Evolutionary conservation across 176 grass and related monocot genomes (phyloP).

Genomic region (Poa annua): DNA sequence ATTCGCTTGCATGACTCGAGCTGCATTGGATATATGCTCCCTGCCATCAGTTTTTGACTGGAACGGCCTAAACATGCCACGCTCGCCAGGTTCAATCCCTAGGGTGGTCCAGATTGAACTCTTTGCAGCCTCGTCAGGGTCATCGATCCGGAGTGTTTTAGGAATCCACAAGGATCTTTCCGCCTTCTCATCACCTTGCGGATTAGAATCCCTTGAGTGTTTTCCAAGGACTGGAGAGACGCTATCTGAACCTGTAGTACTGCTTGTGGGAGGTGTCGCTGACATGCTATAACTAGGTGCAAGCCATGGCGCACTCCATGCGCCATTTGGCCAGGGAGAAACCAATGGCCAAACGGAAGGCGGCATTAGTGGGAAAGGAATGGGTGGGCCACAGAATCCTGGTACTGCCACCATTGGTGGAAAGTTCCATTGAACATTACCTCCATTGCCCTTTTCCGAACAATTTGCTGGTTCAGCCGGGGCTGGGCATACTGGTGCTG

Average conservation of each 20-base stretch:
- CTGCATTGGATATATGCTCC: constrained; percentile 29
- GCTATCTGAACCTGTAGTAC: constrained; percentile 26
- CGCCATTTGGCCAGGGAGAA: constrained; percentile 56
- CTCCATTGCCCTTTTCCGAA: constrained; percentile 39
- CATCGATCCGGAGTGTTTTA: constrained; percentile 76
- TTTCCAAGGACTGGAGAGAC: constrained; percentile 65
- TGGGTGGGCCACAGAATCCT: constrained; percentile 45
- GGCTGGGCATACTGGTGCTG: constrained; percentile 52
- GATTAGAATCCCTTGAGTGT: constrained; percentile 66
- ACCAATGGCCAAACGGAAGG: constrained; percentile 60
- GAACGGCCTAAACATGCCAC: constrained; percentile 66
- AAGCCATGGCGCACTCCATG: constrained; percentile 69
- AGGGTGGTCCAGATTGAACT: constrained; percentile 86
- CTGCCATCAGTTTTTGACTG: constrained; percentile 48
- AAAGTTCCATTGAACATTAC: constrained; percentile 52
- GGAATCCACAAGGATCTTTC: constrained; percentile 65
- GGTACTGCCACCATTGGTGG: constrained; percentile 38
- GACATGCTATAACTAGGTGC: constrained; percentile 8
- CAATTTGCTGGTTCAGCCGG: constrained; percentile 47
- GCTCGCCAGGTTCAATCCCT: constrained; percentile 53
- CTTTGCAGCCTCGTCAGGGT: constrained; percentile 80
- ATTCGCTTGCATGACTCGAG: constrained; percentile 67
- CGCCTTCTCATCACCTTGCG: constrained; percentile 35
- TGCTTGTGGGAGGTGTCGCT: constrained; percentile 40
- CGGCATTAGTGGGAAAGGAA: constrained; percentile 54